Percentiles rank a stretch among this genome's conserved stretches.
phyloP scores from a whole-genome alignment of 148 eudicot species.

The Silene uniflora region DNA sequence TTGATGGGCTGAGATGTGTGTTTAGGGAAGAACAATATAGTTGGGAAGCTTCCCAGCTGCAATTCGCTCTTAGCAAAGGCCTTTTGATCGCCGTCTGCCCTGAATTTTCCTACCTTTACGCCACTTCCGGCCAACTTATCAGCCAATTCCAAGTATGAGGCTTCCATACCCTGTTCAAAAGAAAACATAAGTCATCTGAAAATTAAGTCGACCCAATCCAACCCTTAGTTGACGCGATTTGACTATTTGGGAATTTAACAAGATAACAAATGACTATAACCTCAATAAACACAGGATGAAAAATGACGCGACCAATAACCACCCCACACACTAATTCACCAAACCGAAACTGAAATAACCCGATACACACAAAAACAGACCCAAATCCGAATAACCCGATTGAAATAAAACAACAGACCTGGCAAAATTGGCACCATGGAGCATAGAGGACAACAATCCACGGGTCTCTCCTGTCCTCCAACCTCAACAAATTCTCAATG shows the following conservation, averaged over 20 bases:
- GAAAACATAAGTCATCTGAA: neutral
- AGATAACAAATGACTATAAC: too few relatives aligned
- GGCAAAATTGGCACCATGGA: conserved; percentile 95
- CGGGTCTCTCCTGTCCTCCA: conserved; percentile 63
- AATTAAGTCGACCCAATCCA: too few relatives aligned
- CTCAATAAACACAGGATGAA: too few relatives aligned
- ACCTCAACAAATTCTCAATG: conserved; percentile 63
- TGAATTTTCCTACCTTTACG: conserved; percentile 78
- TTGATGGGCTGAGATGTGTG: conserved; percentile 68
- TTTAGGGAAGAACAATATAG: conserved; percentile 78
- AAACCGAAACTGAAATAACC: too few relatives aligned
- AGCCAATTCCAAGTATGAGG: conserved; percentile 70
- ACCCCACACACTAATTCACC: too few relatives aligned
- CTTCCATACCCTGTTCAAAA: conserved; percentile 68
- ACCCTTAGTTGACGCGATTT: too few relatives aligned
- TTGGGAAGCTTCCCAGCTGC: conserved; percentile 86
- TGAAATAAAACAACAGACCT: conserved; percentile 34
- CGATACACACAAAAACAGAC: too few relatives aligned
- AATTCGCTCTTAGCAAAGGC: conserved; percentile 65
- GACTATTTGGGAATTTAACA: too few relatives aligned
- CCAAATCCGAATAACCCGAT: too few relatives aligned
- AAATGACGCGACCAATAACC: too few relatives aligned
- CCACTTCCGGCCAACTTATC: conserved; percentile 63
- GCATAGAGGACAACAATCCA: conserved; percentile 89
- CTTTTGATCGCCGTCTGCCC: conserved; percentile 82